Evolutionary conservation across 2,329 filamentous ascomycete species (phyloP), one percentile per base, ranked within the genome.

Genomic region (Stachybotrys chlorohalonatus): DNA sequence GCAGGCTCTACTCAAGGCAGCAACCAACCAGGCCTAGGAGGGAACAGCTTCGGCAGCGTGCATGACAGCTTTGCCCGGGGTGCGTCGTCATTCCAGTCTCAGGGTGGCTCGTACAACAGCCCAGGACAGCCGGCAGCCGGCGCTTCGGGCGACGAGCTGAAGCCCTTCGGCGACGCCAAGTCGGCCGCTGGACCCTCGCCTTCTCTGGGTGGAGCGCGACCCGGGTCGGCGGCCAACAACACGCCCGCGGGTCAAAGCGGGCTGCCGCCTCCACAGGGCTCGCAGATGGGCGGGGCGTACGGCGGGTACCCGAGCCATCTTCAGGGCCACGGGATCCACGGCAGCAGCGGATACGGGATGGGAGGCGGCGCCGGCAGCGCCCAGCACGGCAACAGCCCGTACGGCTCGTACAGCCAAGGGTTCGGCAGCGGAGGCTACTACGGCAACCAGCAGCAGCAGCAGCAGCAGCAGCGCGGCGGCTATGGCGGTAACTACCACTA

Each of bases 401-500:
- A 83, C 58, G 76, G 75, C 49, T 75, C 74, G 30, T 83, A 82
- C 58, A 75, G 74, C 52, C 74, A 73, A 56, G 75, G 73, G 52
- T 80, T 78, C 53, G 73, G 75, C 58, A 70, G 70, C 58, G 72
- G 71, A 57, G 73, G 69, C 59, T 78, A 77, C 69, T 80, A 80
- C 65, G 73, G 72, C 55, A 66, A 63, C 55, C 71, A 69, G 47
- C 65, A 65, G 56, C 71, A 76, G 59, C 71, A 69, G 47, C 65
- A 65, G 56, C 71, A 76, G 59, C 72, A 73, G 62, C 74, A 74
- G 64, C 76, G 76, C 57, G 75, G 78, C 59, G 80, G 80, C 63
- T 83, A 80, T 80, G 80, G 81, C 61, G 76, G 75, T 62, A 83
- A 83, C 75, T 83, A 83, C 74, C 74, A 79, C 61, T 75, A 76